These are phyloP conservation scores for Periconia digitata DNA, from an alignment of 2,329 filamentous ascomycete genomes.

Conservation along the genomic window DNA sequence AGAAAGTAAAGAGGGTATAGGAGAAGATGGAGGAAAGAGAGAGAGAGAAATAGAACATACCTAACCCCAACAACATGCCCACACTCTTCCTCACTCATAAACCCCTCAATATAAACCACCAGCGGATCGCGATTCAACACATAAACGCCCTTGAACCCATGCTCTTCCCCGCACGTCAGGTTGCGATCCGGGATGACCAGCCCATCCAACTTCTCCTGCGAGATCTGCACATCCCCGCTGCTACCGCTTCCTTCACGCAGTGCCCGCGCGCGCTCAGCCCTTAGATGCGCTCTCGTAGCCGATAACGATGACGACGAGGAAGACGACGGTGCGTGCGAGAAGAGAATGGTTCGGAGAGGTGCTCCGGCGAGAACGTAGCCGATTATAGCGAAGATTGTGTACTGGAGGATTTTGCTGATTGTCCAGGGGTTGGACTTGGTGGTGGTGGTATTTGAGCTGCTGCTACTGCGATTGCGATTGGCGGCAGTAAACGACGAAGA, in stretches of 20 bases:
- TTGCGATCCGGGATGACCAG: constrained; percentile 44
- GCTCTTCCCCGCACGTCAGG: constrained; percentile 42
- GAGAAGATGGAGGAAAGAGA: not conserved
- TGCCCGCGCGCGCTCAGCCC: not conserved
- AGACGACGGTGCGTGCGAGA: constrained; percentile 11
- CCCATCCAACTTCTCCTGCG: constrained; percentile 33
- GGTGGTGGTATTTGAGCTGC: no score
- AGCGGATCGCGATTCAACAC: constrained; percentile 57
- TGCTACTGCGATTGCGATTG: no score
- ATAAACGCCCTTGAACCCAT: constrained; percentile 46
- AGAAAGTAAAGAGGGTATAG: no score
- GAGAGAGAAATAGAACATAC: constrained; percentile 44
- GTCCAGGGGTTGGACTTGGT: constrained; percentile 11
- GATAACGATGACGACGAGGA: constrained; percentile 13
- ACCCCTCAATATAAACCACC: constrained; percentile 61
- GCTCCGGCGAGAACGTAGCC: constrained; percentile 42
- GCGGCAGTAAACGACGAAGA: no score
- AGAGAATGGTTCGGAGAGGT: constrained; percentile 27
- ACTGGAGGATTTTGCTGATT: constrained; percentile 31
- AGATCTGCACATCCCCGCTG: constrained; percentile 3
- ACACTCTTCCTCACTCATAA: constrained; percentile 53
- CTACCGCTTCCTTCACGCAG: no score
- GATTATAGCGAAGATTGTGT: constrained; percentile 28
- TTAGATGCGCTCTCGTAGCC: not conserved
- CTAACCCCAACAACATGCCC: constrained; percentile 56